Percentiles rank a stretch among this genome's conserved stretches.
phyloP scores from a whole-genome alignment of 208 protist species.

The Phytomonas francai region DNA sequence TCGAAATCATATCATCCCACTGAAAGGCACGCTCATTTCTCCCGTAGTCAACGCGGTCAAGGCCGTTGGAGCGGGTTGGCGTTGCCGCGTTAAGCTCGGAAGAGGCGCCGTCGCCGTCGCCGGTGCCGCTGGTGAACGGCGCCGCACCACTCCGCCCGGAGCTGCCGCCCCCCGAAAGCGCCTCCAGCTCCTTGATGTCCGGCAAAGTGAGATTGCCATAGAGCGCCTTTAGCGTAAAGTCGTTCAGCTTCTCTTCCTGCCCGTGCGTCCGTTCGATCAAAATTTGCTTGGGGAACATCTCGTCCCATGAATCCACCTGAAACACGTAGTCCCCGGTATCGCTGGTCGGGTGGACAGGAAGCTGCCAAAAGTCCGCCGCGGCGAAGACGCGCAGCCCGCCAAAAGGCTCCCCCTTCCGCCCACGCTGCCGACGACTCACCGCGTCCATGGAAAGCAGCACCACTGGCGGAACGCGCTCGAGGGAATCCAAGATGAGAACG shows the following conservation, averaged over 20 bases:
- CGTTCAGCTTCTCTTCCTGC: conserved; percentile 40
- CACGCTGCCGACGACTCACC: conserved; percentile 52
- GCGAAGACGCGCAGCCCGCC: conserved; percentile 79
- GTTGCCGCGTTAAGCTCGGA: not conserved
- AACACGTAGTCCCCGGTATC: conserved; percentile 80
- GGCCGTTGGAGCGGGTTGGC: not conserved
- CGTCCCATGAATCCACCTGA: conserved; percentile 61
- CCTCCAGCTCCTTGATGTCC: conserved; percentile 69
- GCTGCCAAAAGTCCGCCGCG: conserved; percentile 76
- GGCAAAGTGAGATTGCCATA: conserved; percentile 42
- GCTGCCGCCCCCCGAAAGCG: conserved; percentile 31
- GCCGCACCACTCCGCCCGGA: conserved; percentile 12
- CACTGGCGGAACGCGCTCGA: conserved; percentile 50
- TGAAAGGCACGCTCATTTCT: not conserved
- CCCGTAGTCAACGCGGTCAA: not conserved
- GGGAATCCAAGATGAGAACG: conserved; percentile 69
- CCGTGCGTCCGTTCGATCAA: conserved; percentile 42
- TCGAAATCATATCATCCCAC: conserved; percentile 52
- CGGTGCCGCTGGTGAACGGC: not conserved
- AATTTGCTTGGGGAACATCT: conserved; percentile 67
- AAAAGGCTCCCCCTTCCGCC: conserved; percentile 38
- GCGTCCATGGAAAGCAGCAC: conserved; percentile 70
- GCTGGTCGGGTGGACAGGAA: conserved; percentile 71
- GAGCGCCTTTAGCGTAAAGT: conserved; percentile 50
- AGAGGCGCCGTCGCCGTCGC: not conserved